Conservation (phyloP, 2,329 filamentous ascomycete species). For the Sarocladium oryzae region DNA sequence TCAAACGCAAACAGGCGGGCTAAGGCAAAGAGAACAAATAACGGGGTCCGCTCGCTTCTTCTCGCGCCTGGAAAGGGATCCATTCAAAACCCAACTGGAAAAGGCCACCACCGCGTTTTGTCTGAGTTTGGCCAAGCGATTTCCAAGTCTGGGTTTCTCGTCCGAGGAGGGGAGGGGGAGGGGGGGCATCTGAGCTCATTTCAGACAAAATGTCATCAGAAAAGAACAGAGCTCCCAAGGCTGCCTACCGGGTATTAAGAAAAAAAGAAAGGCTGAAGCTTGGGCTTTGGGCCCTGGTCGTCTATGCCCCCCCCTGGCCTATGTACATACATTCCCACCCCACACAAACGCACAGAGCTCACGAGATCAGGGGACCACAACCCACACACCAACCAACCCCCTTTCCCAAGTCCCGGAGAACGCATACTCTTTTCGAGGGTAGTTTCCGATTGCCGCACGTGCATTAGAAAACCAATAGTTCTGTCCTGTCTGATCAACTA, state of each 20-base stretch:
- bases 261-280: no score
- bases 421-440: constrained; percentile 9
- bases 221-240: no score
- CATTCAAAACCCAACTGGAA: no score
- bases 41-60: no score
- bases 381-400: neutral
- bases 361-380: constrained; percentile 6
- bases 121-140: neutral
- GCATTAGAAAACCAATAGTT: constrained; percentile 4
- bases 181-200: no score
- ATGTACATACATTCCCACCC: neutral
- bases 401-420: constrained; percentile 6
- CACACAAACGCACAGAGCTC: neutral
- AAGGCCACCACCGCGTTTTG: neutral
- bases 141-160: neutral
- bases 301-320: constrained; percentile 1
- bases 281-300: no score
- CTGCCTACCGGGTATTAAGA: no score
- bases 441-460: constrained; percentile 6
- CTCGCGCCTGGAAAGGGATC: no score
- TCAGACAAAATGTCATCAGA: no score
- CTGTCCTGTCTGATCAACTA: neutral
- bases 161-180: no score
- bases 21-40: no score
- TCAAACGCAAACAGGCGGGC: no score